phyloP scores from a whole-genome alignment of 192 early-diverging fungal genomes.

The Dispira parvispora region DNA sequence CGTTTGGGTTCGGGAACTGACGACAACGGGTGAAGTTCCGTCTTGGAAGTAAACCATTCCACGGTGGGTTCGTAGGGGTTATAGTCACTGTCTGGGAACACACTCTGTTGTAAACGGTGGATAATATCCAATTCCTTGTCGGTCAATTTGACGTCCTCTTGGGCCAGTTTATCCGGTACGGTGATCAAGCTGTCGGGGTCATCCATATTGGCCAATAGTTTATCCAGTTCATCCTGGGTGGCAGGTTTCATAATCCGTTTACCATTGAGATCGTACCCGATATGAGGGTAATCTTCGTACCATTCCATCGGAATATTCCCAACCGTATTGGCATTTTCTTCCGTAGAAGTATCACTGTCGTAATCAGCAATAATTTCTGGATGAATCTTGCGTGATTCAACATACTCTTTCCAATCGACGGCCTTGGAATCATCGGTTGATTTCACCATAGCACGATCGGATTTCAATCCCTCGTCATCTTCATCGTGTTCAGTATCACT shows the following conservation, averaged over 20 bases:
- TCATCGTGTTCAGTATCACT: not conserved
- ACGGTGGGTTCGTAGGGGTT: constrained; percentile 87
- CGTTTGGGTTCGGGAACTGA: constrained; percentile 92
- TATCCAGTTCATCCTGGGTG: constrained; percentile 83
- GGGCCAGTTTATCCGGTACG: constrained; percentile 64
- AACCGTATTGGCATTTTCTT: constrained; percentile 79
- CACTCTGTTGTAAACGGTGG: constrained; percentile 63
- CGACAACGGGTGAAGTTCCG: constrained; percentile 59
- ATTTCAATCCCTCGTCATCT: constrained; percentile 26
- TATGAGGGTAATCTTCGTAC: constrained; percentile 94
- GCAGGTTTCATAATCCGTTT: constrained; percentile 81
- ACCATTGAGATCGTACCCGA: constrained; percentile 89
- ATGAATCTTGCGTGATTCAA: constrained; percentile 32
- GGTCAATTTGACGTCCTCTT: constrained; percentile 67
- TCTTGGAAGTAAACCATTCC: constrained; percentile 88
- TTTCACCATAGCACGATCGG: constrained; percentile 17
- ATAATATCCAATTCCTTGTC: constrained; percentile 89
- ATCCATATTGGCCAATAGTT: constrained; percentile 82
- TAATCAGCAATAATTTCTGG: constrained; percentile 90
- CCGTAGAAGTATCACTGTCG: constrained; percentile 81
- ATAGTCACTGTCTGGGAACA: constrained; percentile 67
- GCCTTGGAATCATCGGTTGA: constrained; percentile 12
- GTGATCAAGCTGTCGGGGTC: constrained; percentile 83
- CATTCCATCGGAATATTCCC: constrained; percentile 95
- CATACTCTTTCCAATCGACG: constrained; percentile 16